phyloP scores from a whole-genome alignment of 345 rosid species.

The thale cress (Arabidopsis thaliana) region TAIR10.1 NC_003076.8:7619001-7619500 shows the following conservation, averaged over 20 bases:
- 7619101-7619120: constrained; percentile 85
- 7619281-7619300: constrained; percentile 94
- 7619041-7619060: constrained; percentile 90
- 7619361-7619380: constrained; percentile 87
- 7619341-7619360: constrained; percentile 82
- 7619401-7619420: constrained; percentile 59
- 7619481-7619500: constrained; percentile 30
- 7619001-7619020: constrained; percentile 95
- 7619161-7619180: neutral
- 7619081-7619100: constrained; percentile 90
- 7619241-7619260: constrained; percentile 96
- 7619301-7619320: constrained; percentile 94
- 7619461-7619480: constrained; percentile 25
- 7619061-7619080: constrained; percentile 94
- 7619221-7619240: constrained; percentile 75
- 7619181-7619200: neutral
- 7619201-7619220: neutral
- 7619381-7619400: constrained; percentile 48
- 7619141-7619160: neutral
- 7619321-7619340: constrained; percentile 87
- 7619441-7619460: constrained; percentile 44
- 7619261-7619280: constrained; percentile 97
- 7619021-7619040: constrained; percentile 98
- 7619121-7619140: constrained; percentile 55
- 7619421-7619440: constrained; percentile 72